Conservation (phyloP, 1,284 basidiomycete genomes). For the Amylostereum areolatum region DNA sequence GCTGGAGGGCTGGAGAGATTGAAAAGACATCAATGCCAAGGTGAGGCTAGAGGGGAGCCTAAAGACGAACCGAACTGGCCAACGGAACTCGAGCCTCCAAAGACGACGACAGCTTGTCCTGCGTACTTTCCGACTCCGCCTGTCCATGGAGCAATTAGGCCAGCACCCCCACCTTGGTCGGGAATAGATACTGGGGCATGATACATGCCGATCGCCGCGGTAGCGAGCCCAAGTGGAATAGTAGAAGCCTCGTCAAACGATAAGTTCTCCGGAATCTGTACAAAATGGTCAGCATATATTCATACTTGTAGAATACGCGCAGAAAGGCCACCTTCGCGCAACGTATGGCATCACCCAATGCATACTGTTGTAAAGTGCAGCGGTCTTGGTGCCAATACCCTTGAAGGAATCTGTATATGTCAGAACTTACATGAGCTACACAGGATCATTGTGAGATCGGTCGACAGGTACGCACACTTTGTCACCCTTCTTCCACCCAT, state of each 20-base stretch:
- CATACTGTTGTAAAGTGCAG: conserved; percentile 20
- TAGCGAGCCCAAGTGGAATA: conserved; percentile 14
- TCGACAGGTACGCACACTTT: conserved; percentile 23
- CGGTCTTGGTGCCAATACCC: conserved; percentile 7
- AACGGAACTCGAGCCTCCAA: conserved; percentile 28
- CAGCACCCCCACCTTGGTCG: conserved; percentile 3
- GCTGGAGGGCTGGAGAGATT: neutral
- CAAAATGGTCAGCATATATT: neutral
- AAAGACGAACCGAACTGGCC: conserved; percentile 21
- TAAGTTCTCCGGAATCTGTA: conserved; percentile 13
- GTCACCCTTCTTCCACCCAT: conserved; percentile 32
- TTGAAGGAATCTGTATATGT: conserved; percentile 11
- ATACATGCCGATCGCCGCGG: conserved; percentile 12
- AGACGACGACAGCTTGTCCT: conserved; percentile 24
- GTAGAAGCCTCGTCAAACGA: conserved; percentile 17
- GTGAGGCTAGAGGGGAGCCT: neutral
- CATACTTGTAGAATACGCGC: too few relatives aligned
- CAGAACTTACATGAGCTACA: neutral
- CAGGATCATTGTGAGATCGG: neutral
- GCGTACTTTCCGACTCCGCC: conserved; percentile 23
- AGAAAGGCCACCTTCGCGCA: conserved; percentile 12
- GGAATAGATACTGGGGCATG: neutral
- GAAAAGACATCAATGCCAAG: neutral
- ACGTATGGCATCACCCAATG: conserved; percentile 9
- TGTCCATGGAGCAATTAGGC: conserved; percentile 17